Base-by-base conservation (phyloP, 139 green algal genomes). In the Tetradesmus obliquus region DNA sequence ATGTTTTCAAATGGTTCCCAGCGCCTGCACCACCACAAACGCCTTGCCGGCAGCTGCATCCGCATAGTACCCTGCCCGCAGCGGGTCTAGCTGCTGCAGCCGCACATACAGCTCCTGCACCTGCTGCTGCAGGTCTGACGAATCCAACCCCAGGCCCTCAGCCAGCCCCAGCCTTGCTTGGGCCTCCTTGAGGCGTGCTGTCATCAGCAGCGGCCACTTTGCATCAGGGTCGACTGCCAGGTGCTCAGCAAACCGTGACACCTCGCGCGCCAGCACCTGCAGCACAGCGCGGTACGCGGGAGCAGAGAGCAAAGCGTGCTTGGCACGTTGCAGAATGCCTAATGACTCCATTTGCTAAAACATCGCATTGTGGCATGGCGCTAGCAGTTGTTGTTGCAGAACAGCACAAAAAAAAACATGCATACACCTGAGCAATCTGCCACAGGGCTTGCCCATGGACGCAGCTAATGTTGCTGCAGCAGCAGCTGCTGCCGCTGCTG, bases 131-230 rank as follows among this genome's bases (percentile, higher is more conserved):
- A 94, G 85, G 55, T 81, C 76, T 20, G 45, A 82, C 2, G 74
- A 53, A 5, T 53, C 74, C 0, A 66, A 83, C 12, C 91, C 92
- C 83, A 95, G 72, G 60, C 60, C 79, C 45, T 86, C 53, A n/a
- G 12, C 32, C 51, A 91, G 53, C 15, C 72, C 71, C 45, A 91
- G 53, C 55, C 82, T 53, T 17, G 86, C 92, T 90, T 96, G 93
- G 66, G 97, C 89, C 93, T 97, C 94, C n/a, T 91, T 93, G 20
- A 99, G 90, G 1, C 95, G 82, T 10, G 96, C 96, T 79, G 96
- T 87, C 0, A 96, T 98, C 10, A 99, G 95, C 66, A 98, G 88
- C n/a, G 97, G 95, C 97, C 97, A 99, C 86, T 98, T 98, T 15
- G 94, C 90, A 45, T 96, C 94, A 24, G 94, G 94, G 53, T 96